These are phyloP conservation scores for Brasenia schreberi DNA, from an alignment of 164 flowering plant genomes.

Conservation along the genomic window DNA sequence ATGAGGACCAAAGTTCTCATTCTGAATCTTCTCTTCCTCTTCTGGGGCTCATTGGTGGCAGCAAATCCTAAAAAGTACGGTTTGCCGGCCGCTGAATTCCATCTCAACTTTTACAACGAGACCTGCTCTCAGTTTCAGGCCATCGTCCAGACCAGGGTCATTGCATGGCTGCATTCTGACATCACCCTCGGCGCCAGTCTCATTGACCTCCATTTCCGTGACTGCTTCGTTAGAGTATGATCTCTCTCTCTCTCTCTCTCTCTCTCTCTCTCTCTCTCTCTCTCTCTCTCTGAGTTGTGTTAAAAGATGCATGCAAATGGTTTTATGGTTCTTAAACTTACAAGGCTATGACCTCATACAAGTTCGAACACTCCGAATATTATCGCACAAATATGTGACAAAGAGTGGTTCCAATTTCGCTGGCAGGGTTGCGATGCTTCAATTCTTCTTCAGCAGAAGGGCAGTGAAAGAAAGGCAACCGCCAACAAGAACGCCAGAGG, in stretches of 20 bases:
- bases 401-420: no score
- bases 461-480: slow-evolving; percentile 44
- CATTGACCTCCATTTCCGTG: slow-evolving; percentile 68
- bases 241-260: not conserved
- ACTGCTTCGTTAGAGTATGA: slow-evolving; percentile 46
- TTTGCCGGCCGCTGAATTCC: slow-evolving; percentile 7
- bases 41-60: not conserved
- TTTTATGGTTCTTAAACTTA: not conserved
- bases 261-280: not conserved
- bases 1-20: not conserved
- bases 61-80: slow-evolving; percentile 7
- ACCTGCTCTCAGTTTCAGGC: slow-evolving; percentile 42
- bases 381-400: no score
- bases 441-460: slow-evolving; percentile 34
- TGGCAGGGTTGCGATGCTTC: slow-evolving; percentile 81
- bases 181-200: slow-evolving; percentile 42
- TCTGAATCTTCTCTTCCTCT: not conserved
- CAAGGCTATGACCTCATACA: not conserved
- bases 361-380: no score
- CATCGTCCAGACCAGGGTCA: slow-evolving; percentile 34
- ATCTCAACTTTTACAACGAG: slow-evolving; percentile 20
- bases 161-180: slow-evolving; percentile 32
- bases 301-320: not conserved
- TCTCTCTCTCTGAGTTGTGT: not conserved
- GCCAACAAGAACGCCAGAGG: slow-evolving; percentile 59